Evolutionary conservation across 345 rosid genomes (phyloP), one percentile per base, ranked within the genome.

Genomic region (Gossypium mustelinum): DNA sequence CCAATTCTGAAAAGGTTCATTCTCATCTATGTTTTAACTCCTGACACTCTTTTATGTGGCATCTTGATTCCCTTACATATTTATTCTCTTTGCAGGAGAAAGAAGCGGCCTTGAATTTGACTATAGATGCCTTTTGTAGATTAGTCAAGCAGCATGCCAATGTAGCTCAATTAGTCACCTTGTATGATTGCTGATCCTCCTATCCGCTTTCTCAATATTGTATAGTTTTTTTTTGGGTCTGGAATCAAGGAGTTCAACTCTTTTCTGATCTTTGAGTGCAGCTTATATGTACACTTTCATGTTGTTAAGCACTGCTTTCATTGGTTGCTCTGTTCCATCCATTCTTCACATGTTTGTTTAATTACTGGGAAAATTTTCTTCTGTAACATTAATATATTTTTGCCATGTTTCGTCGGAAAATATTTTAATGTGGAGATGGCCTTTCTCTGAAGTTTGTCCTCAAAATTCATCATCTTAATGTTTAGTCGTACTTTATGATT

Each of bases 71-170:
- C 55, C 65, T 73, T 20, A 59, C 11, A 44, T 13, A 25, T 45
- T 13, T 73, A 54, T 76, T 81, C 79, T 77, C 67, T 61, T 54
- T 86, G 88, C 95, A 96, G 99, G 99, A 96, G 89, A 96, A 96
- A 88, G 99, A 96, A 89, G 86, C 85, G 87, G 92, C 97, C 91
- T 87, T 96, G 86, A 96, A 89, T 85, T 79, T 84, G 64, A 88
- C 97, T 62, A 86, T 96, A 78, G 98, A 93, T 86, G 86, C 84
- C 47, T 96, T 96, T 84, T 96, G 99, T 92, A 96, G 94, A 96
- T 86, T 96, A 92, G 94, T 90, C 84, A 96, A 92, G 91, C 94
- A 88, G 82, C 90, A 90, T 75, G 83, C 98, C 68, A 93, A 87
- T 88, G 86, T 92, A 92, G 92, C 94, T 74, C 99, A 96, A 81